phyloP scores from a whole-genome alignment of 805 yeast species.

The Zygosaccharomyces pseudorouxii region DNA sequence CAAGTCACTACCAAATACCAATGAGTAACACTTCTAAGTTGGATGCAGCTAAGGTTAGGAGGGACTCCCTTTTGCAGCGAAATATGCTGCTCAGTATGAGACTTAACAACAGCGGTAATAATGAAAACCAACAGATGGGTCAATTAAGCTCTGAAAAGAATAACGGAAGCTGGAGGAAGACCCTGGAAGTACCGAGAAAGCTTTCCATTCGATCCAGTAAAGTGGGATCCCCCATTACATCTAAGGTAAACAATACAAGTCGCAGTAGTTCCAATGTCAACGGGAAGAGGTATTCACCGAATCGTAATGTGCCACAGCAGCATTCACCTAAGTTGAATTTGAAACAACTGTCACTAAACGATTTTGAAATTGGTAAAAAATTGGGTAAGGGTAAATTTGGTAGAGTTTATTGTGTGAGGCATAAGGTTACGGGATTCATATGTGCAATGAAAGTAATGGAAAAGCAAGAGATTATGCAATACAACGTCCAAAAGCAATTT shows the following conservation, averaged over 20 bases:
- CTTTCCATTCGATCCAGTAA: not conserved
- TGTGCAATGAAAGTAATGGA: slow-evolving; percentile 92
- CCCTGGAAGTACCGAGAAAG: slow-evolving; percentile 1
- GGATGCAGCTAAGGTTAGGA: slow-evolving; percentile 15
- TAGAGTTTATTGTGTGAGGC: slow-evolving; percentile 82
- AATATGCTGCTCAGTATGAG: slow-evolving; percentile 25
- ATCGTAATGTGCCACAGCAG: not conserved
- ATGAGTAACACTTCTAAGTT: slow-evolving; percentile 1
- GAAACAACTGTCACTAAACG: slow-evolving; percentile 33
- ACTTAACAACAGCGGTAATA: slow-evolving; percentile 14
- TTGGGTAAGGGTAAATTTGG: slow-evolving; percentile 95
- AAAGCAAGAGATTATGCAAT: slow-evolving; percentile 67
- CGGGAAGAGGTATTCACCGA: slow-evolving; percentile 3
- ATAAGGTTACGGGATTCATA: slow-evolving; percentile 66
- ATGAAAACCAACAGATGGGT: slow-evolving; percentile 4
- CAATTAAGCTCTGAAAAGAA: slow-evolving; percentile 3
- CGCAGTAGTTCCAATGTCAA: not conserved
- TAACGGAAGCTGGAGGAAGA: not conserved
- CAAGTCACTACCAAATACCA: not conserved
- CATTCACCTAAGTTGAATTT: slow-evolving; percentile 6
- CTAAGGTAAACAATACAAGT: not conserved
- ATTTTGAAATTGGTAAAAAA: slow-evolving; percentile 82
- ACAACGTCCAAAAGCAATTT: slow-evolving; percentile 78
- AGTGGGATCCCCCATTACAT: not conserved
- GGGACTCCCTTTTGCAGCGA: slow-evolving; percentile 25